Evolutionary conservation across 768 basidiomycete genomes (phyloP).

Genomic region (Favolaschia claudopus): DNA sequence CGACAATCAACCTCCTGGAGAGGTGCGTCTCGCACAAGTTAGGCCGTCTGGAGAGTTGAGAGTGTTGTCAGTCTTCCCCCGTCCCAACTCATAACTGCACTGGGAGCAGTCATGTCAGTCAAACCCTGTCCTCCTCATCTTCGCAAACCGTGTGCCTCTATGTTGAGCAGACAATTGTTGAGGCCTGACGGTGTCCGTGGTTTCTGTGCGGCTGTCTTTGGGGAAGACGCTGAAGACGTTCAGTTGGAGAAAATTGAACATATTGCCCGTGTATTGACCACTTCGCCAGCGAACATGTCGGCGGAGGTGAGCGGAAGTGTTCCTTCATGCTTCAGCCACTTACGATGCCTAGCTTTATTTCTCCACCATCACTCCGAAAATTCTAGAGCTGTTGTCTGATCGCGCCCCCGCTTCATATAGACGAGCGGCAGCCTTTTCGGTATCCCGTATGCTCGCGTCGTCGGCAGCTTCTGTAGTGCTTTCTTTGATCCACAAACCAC

Average conservation of each 20-base stretch:
- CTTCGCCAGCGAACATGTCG: constrained; percentile 65
- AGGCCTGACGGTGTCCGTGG: constrained; percentile 76
- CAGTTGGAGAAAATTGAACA: constrained; percentile 78
- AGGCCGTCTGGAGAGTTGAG: constrained; percentile 28
- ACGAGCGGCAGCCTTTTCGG: constrained; percentile 70
- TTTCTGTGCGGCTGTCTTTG: constrained; percentile 73
- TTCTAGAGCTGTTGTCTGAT: constrained; percentile 58
- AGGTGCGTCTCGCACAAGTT: constrained; percentile 55
- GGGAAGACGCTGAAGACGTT: constrained; percentile 64
- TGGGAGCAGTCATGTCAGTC: constrained; percentile 65
- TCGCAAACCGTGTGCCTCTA: constrained; percentile 62
- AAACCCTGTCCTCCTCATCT: constrained; percentile 56
- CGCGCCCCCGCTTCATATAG: constrained; percentile 53
- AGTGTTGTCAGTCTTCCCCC: constrained; percentile 61
- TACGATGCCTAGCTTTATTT: constrained; percentile 65
- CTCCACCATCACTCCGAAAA: constrained; percentile 56
- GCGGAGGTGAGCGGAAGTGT: constrained; percentile 55
- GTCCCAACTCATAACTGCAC: constrained; percentile 67
- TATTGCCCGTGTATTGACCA: constrained; percentile 65
- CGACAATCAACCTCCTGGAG: constrained; percentile 63
- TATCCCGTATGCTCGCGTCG: constrained; percentile 68
- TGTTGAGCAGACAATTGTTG: constrained; percentile 75
- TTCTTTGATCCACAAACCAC: constrained; percentile 60
- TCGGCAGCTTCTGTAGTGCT: constrained; percentile 48
- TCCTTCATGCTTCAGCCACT: background rate